Conservation (phyloP, 2,329 filamentous ascomycete genomes). For the Ceratocystis albifundus region DNA sequence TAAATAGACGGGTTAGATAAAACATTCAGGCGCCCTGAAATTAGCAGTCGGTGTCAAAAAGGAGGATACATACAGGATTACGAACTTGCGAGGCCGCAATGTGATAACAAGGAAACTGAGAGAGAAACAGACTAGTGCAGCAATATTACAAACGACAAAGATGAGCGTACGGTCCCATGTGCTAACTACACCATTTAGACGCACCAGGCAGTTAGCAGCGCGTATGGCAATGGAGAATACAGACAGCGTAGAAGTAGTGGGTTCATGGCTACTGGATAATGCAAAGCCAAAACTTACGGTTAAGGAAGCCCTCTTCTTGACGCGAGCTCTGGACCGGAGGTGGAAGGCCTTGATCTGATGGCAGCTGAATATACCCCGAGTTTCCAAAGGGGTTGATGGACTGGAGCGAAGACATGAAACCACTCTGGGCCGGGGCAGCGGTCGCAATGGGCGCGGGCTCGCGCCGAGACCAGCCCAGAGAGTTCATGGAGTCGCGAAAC, state of each 20-base stretch:
- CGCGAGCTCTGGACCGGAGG: slow-evolving; percentile 65
- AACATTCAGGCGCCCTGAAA: neutral
- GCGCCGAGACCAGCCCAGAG: slow-evolving; percentile 84
- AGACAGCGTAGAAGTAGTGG: neutral
- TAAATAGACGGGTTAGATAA: slow-evolving; percentile 32
- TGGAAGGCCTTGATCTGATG: slow-evolving; percentile 35
- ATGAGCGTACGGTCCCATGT: slow-evolving; percentile 92
- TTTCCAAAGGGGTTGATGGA: slow-evolving; percentile 79
- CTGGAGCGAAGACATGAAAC: slow-evolving; percentile 68
- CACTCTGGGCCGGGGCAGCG: slow-evolving; percentile 54
- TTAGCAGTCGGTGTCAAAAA: neutral
- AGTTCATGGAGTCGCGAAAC: slow-evolving; percentile 91
- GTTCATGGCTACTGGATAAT: neutral
- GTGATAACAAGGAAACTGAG: slow-evolving; percentile 68
- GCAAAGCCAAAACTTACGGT: slow-evolving; percentile 59
- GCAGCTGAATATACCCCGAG: slow-evolving; percentile 79
- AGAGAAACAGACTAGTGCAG: slow-evolving; percentile 79
- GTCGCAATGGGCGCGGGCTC: slow-evolving; percentile 64
- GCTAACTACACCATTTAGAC: slow-evolving; percentile 55
- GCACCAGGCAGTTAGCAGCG: slow-evolving; percentile 23
- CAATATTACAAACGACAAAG: slow-evolving; percentile 83
- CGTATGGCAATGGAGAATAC: neutral
- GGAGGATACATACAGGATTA: slow-evolving; percentile 69
- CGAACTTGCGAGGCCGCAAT: slow-evolving; percentile 81
- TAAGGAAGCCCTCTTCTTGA: slow-evolving; percentile 92